Percentiles rank a stretch among this genome's conserved stretches.
These are phyloP conservation scores for Pleurotus pulmonarius DNA, from an alignment of 768 basidiomycete species.

Conservation along the genomic window DNA sequence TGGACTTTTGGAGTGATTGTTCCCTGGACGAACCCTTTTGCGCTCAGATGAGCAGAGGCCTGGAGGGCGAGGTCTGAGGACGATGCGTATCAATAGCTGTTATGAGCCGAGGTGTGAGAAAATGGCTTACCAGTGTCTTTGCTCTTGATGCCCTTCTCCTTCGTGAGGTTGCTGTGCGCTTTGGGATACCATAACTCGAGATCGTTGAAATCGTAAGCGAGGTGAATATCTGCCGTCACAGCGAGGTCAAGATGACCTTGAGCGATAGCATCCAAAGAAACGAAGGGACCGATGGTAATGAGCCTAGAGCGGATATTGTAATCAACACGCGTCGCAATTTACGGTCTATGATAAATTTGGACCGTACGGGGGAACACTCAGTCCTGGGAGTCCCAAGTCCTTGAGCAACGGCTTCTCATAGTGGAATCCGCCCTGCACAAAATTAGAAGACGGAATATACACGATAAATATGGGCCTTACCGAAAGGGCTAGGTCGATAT, in stretches of 20 bases:
- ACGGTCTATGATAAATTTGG: too few species aligned
- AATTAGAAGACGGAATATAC: neutral
- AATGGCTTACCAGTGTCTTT: neutral
- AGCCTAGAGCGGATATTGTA: constrained; percentile 17
- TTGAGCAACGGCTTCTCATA: constrained; percentile 26
- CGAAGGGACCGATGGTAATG: constrained; percentile 35
- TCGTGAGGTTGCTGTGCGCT: neutral
- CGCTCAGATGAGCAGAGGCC: neutral
- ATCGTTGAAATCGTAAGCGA: constrained; percentile 21
- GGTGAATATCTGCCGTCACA: constrained; percentile 24
- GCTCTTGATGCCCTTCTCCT: neutral
- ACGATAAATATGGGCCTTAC: constrained; percentile 11
- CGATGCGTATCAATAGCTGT: neutral
- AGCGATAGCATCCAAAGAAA: constrained; percentile 27
- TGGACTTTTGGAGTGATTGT: neutral
- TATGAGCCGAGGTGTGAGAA: neutral
- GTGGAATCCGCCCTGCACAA: constrained; percentile 21
- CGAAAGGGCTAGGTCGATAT: constrained; percentile 19
- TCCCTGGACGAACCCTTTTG: neutral
- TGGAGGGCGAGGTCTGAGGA: neutral
- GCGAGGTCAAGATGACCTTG: constrained; percentile 25
- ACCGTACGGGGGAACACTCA: constrained; percentile 26
- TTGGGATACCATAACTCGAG: constrained; percentile 1
- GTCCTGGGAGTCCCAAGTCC: constrained; percentile 28
- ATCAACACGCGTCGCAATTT: too few species aligned